These are phyloP conservation scores for Beauveria scarabaeidicola DNA, from an alignment of 2,329 filamentous ascomycete species.

Conservation along the genomic window DNA sequence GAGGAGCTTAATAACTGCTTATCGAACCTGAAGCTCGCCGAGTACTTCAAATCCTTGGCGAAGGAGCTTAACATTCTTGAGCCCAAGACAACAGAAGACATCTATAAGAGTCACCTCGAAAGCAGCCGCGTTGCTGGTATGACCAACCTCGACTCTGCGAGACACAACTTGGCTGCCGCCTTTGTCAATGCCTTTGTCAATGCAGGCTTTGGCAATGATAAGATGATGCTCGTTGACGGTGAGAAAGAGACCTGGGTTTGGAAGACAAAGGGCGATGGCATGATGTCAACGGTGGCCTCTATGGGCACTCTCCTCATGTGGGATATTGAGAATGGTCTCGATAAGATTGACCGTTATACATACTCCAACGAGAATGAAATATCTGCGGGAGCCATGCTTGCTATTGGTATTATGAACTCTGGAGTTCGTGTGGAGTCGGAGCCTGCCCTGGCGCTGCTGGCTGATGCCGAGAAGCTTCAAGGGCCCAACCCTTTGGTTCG, in stretches of 20 bases:
- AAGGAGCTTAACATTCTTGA: conserved; percentile 97
- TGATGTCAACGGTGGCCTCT: conserved; percentile 93
- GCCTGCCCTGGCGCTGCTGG: conserved; percentile 78
- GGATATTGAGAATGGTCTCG: conserved; percentile 86
- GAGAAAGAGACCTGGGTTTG: conserved; percentile 93
- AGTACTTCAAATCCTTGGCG: conserved; percentile 87
- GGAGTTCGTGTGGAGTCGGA: conserved; percentile 86
- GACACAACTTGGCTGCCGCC: conserved; percentile 89
- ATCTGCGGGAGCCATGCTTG: conserved; percentile 83
- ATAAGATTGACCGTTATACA: conserved; percentile 91
- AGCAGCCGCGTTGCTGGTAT: conserved; percentile 86
- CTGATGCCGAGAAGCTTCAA: conserved; percentile 70
- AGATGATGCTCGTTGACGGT: conserved; percentile 90
- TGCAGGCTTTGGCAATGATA: conserved; percentile 89
- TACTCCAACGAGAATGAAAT: conserved; percentile 74
- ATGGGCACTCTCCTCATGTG: conserved; percentile 85
- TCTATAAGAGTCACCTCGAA: conserved; percentile 98
- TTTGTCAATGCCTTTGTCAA: conserved; percentile 98
- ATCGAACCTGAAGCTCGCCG: conserved; percentile 78
- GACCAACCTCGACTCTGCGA: conserved; percentile 90
- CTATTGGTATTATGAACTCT: conserved; percentile 91
- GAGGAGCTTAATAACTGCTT: conserved; percentile 72
- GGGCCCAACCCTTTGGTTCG: conserved; percentile 70
- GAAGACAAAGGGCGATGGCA: conserved; percentile 98
- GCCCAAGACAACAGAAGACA: conserved; percentile 94